phyloP scores from a whole-genome alignment of 768 basidiomycete genomes.

The Russula compacta region DNA sequence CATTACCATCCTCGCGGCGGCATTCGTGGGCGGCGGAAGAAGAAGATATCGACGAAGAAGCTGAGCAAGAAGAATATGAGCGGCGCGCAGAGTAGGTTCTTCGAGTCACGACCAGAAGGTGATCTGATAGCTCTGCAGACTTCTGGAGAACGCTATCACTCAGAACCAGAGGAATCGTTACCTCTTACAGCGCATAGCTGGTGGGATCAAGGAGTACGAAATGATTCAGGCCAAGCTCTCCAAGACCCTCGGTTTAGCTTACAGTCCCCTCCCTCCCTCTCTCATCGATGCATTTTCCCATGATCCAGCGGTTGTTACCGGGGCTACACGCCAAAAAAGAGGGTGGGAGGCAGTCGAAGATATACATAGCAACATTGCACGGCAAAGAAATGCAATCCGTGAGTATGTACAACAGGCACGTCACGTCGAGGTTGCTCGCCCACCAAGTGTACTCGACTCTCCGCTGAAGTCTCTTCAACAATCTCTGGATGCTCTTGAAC shows the following conservation, averaged over 20 bases:
- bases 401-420: constrained; percentile 10
- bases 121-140: constrained; percentile 31
- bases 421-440: constrained; percentile 23
- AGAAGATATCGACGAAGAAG: constrained; percentile 37
- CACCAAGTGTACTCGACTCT: constrained; percentile 37
- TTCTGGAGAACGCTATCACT: constrained; percentile 46
- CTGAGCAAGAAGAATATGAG: constrained; percentile 48
- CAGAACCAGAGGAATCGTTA: constrained; percentile 66
- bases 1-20: constrained; percentile 27
- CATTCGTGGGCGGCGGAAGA: constrained; percentile 23
- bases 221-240: constrained; percentile 44
- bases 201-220: constrained; percentile 58
- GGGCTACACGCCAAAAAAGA: constrained; percentile 47
- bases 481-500: constrained; percentile 43
- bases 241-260: constrained; percentile 37
- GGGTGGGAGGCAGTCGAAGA: constrained; percentile 75
- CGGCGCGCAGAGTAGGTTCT: constrained; percentile 42
- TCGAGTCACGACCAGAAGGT: neutral
- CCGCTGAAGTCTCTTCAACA: constrained; percentile 43
- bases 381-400: constrained; percentile 41
- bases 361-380: constrained; percentile 50
- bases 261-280: constrained; percentile 49
- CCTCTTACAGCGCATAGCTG: constrained; percentile 55
- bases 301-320: constrained; percentile 69
- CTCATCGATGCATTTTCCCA: constrained; percentile 67